Base-by-base conservation (phyloP, 1,284 basidiomycete species). In the Heterobasidion parviporum region DNA sequence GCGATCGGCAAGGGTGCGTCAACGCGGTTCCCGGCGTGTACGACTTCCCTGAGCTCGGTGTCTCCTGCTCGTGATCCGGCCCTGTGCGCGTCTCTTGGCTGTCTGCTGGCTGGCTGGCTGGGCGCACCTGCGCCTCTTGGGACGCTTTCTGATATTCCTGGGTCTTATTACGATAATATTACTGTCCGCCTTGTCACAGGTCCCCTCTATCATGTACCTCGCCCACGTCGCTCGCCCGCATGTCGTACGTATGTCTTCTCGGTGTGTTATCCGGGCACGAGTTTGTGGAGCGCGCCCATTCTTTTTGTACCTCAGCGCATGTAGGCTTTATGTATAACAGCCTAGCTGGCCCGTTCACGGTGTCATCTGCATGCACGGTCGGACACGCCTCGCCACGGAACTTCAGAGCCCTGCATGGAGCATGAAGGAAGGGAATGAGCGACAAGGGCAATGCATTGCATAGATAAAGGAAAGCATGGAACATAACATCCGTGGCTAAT, bases 1-100 rank as follows among this genome's bases (percentile, higher is more conserved):
- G 72, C 54, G 78, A 79, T 62, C 69, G 70, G 18, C 63, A 64
- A 26, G 78, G 78, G 0, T 78, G 78, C 59, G 61, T 63, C 16
- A 62, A 61, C 46, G 74, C 76, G 15, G 64, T 79, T 55, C 77
- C 77, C 20, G 78, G 77, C 2, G 67, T 59, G 26, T 80, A 79
- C 58, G 67, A 69, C 50, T 73, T 77, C 57, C 74, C 70, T n/a
- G 63, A 68, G 8, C 58, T 65, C 52, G 69, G 70, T 10, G 64
- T 71, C 20, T 65, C 54, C 54, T 77, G 75, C 62, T 68, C 67
- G 14, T 75, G 63, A 65, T 36, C 52, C 33, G 44, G 8, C 33
- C 14, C 34, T n/a, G 14, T 44, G 18, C 26, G 52, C 20, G 34
- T 35, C 16, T 35, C 52, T 53, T n/a, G 38, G 38, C 38, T 41